Conservation (phyloP, 371 early-diverging fungal species). For the Rhizopus microsporus region DNA sequence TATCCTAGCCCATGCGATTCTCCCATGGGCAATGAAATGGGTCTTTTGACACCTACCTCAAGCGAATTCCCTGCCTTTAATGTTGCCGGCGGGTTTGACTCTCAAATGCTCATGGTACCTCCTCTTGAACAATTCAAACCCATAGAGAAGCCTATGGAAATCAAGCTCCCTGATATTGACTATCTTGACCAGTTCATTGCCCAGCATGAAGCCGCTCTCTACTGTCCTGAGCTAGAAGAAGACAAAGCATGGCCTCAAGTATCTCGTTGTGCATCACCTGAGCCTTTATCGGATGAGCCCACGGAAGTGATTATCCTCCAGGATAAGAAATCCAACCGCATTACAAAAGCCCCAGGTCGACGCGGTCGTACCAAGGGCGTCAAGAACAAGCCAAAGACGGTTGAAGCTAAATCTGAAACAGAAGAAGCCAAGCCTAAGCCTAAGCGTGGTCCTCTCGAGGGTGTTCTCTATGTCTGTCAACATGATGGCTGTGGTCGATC, state of each 20-base stretch:
- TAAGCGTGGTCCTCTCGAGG: slow-evolving; percentile 17
- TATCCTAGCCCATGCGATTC: slow-evolving; percentile 28
- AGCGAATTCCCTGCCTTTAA: background rate
- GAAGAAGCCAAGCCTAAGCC: slow-evolving; percentile 2
- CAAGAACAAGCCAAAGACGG: slow-evolving; percentile 19
- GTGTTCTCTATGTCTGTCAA: slow-evolving; percentile 28
- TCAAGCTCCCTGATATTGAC: slow-evolving; percentile 8
- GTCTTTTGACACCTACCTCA: slow-evolving; percentile 4
- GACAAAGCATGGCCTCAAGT: slow-evolving; percentile 12
- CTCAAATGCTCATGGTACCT: slow-evolving; percentile 22
- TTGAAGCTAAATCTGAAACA: slow-evolving; percentile 4
- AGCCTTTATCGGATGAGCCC: slow-evolving; percentile 13
- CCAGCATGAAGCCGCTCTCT: slow-evolving; percentile 28
- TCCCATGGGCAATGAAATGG: slow-evolving; percentile 9
- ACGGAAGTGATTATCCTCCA: slow-evolving; percentile 11
- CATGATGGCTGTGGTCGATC: slow-evolving; percentile 64
- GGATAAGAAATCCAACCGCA: slow-evolving; percentile 18
- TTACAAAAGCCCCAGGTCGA: slow-evolving; percentile 18
- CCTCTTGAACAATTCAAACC: slow-evolving; percentile 23
- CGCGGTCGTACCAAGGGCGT: slow-evolving; percentile 30
- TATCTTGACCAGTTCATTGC: slow-evolving; percentile 31
- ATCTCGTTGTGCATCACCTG: slow-evolving; percentile 23
- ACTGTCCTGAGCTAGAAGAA: slow-evolving; percentile 15
- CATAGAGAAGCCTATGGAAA: slow-evolving; percentile 2
- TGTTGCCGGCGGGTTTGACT: background rate